A percentile compares a stretch with the other conserved stretches of the same genome.
phyloP scores from a whole-genome alignment of 495 filamentous ascomycete genomes.

The Delitschia confertaspora region DNA sequence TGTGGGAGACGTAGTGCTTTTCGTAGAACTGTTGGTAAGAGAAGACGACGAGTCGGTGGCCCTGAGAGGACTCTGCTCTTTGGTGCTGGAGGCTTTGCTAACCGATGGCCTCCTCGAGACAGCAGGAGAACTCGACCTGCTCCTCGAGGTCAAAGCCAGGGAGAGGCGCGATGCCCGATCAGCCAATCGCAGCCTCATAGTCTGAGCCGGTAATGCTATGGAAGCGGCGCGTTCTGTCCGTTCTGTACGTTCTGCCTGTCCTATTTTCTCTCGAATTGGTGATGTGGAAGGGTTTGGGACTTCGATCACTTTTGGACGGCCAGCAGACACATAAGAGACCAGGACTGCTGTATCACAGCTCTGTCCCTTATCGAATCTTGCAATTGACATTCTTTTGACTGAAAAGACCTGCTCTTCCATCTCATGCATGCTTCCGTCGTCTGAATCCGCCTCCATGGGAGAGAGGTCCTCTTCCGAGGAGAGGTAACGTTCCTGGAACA shows the following conservation, averaged over 20 bases:
- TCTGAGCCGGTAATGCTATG: conserved; percentile 20
- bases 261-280: conserved; percentile 9
- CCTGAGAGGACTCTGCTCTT: too few species aligned
- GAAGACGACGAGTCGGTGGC: conserved; percentile 10
- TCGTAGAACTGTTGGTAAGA: conserved; percentile 1
- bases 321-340: conserved; percentile 22
- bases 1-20: conserved; percentile 9
- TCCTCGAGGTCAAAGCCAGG: conserved; percentile 4
- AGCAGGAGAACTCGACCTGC: conserved; percentile 11
- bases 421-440: conserved; percentile 11
- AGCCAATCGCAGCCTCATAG: conserved; percentile 7
- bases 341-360: conserved; percentile 25
- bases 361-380: conserved; percentile 14
- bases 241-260: too few species aligned
- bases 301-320: conserved; percentile 25
- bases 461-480: conserved; percentile 27
- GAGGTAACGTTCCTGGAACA: conserved; percentile 24
- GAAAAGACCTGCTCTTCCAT: conserved; percentile 6
- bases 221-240: too few species aligned
- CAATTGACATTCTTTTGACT: conserved; percentile 15
- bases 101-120: conserved; percentile 9
- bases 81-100: neutral
- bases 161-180: conserved; percentile 14
- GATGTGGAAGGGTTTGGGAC: conserved; percentile 14
- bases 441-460: conserved; percentile 16